Conservation (phyloP, 1,139 yeast species). For the Saccharomyces pastorianus region DNA sequence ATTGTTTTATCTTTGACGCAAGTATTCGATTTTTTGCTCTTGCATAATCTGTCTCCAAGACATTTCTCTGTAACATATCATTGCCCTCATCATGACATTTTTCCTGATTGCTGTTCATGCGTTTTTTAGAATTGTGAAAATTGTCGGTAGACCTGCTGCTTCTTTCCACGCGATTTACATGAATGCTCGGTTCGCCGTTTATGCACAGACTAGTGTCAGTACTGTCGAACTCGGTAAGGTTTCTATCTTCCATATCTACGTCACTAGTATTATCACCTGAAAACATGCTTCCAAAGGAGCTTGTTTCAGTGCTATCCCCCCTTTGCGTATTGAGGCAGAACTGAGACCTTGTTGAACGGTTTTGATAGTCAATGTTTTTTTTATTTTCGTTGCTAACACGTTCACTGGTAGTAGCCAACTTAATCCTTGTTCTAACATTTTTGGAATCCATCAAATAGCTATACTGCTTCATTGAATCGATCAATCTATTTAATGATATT, state of each 20-base stretch:
- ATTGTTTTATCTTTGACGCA: constrained; percentile 19
- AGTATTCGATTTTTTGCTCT: constrained; percentile 14
- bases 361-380: constrained; percentile 1
- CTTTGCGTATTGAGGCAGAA: constrained; percentile 3
- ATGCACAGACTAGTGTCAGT: constrained; percentile 15
- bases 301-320: constrained; percentile 10
- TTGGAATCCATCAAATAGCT: neutral
- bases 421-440: neutral
- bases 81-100: neutral
- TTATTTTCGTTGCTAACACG: constrained; percentile 9
- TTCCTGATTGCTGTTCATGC: neutral
- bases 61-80: constrained; percentile 12
- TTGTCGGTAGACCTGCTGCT: neutral
- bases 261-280: constrained; percentile 23
- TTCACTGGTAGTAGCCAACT: neutral
- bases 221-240: constrained; percentile 17
- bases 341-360: constrained; percentile 1
- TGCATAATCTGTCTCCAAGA: constrained; percentile 14
- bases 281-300: constrained; percentile 12
- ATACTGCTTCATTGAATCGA: constrained; percentile 18
- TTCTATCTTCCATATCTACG: constrained; percentile 22
- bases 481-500: constrained; percentile 11
- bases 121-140: neutral
- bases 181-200: neutral
- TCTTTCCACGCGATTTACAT: neutral